phyloP scores from a whole-genome alignment of 768 basidiomycete genomes.

The Lepiota brunneoincarnata region DNA sequence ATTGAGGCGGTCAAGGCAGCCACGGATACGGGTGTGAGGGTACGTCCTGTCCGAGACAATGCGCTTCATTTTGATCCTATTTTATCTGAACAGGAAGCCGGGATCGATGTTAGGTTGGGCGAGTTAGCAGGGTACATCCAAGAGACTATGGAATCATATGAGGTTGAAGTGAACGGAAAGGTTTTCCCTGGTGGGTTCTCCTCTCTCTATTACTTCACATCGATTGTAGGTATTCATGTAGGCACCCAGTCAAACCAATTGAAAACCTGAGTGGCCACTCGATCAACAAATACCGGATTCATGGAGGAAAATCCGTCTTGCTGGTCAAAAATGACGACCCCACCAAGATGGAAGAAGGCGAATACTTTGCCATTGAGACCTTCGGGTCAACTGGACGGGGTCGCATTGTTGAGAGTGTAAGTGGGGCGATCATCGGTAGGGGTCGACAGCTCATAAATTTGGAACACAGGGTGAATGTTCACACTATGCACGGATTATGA shows the following conservation, averaged over 20 bases:
- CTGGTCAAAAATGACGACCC: conserved; percentile 88
- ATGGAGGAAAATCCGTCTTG: conserved; percentile 90
- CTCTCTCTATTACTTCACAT: background rate
- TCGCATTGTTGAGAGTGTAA: conserved; percentile 77
- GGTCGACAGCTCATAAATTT: conserved; percentile 1
- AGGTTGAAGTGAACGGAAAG: conserved; percentile 89
- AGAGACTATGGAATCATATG: conserved; percentile 99
- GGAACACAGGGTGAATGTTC: conserved; percentile 81
- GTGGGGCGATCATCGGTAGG: conserved; percentile 14
- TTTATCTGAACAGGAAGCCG: conserved; percentile 68
- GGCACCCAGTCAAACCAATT: conserved; percentile 79
- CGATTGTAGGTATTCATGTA: conserved; percentile 4
- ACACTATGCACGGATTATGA: conserved; percentile 78
- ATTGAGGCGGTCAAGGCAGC: conserved; percentile 92
- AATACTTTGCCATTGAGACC: conserved; percentile 98
- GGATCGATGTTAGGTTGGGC: conserved; percentile 92
- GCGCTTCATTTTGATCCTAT: background rate
- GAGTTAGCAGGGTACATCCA: conserved; percentile 92
- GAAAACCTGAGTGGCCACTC: conserved; percentile 93
- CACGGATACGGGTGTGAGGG: conserved; percentile 88
- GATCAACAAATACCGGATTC: conserved; percentile 87
- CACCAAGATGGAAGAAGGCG: conserved; percentile 99
- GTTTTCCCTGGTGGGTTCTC: conserved; percentile 64
- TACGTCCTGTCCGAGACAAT: conserved; percentile 24
- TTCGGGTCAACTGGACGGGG: conserved; percentile 97